Evolutionary conservation across 352 stramenopile species (phyloP).

Genomic region (Thraustochytrium striatum): DNA sequence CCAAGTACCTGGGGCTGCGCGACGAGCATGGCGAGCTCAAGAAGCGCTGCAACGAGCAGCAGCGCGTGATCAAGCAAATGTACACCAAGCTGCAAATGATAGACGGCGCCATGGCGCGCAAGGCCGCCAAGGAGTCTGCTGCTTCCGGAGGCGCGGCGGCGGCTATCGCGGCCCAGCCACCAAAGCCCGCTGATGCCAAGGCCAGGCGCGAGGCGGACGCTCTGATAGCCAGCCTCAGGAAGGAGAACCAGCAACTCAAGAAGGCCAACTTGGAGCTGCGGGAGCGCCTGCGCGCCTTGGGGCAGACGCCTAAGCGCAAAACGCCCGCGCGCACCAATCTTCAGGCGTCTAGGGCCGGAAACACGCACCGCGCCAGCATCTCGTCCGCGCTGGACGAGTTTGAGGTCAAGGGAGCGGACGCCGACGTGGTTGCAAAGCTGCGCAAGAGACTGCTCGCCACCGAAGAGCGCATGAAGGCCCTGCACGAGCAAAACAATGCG

Average conservation of each 20-base stretch:
- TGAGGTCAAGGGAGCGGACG: not conserved
- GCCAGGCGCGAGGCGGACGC: conserved; percentile 71
- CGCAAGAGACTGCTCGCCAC: conserved; percentile 16
- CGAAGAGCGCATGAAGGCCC: conserved; percentile 15
- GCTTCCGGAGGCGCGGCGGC: not conserved
- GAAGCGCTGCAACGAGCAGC: conserved; percentile 83
- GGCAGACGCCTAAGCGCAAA: not conserved
- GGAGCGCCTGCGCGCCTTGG: conserved; percentile 58
- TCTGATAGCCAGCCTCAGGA: conserved; percentile 68
- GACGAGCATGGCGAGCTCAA: conserved; percentile 77
- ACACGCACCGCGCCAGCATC: not conserved
- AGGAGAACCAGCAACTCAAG: conserved; percentile 67
- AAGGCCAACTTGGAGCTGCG: conserved; percentile 68
- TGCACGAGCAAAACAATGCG: conserved; percentile 42
- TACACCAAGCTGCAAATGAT: conserved; percentile 80
- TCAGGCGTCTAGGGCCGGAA: not conserved
- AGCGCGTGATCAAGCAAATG: conserved; percentile 79
- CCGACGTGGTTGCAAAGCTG: not conserved
- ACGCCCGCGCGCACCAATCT: not conserved
- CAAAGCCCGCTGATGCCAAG: conserved; percentile 33
- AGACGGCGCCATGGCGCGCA: conserved; percentile 74
- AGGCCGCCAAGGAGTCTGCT: conserved; percentile 46
- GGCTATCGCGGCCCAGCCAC: not conserved
- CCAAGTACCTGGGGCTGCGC: conserved; percentile 72
- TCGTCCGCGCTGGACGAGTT: not conserved